phyloP scores from a whole-genome alignment of 2,329 filamentous ascomycete species.

The Phyllosticta paracitricarpa region DNA sequence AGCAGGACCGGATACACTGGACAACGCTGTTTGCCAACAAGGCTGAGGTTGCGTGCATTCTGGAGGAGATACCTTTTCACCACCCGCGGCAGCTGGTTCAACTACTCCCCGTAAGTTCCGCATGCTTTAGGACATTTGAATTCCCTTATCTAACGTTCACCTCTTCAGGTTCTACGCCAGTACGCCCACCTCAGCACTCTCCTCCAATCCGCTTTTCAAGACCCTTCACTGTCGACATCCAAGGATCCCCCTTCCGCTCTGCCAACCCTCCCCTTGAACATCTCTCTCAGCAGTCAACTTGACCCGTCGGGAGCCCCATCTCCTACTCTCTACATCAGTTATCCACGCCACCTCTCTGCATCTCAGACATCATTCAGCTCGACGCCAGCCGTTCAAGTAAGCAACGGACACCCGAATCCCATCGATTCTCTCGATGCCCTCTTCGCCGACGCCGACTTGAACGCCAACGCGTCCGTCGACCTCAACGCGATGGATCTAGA shows the following conservation, averaged over 20 bases:
- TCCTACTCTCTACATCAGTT: slow-evolving; percentile 9
- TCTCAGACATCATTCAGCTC: not conserved
- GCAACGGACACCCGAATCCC: not conserved
- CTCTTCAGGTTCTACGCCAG: slow-evolving; percentile 48
- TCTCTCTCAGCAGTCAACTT: slow-evolving; percentile 2
- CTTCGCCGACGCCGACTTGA: slow-evolving; percentile 8
- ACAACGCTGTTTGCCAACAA: slow-evolving; percentile 63
- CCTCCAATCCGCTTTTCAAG: slow-evolving; percentile 51
- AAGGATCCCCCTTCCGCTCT: slow-evolving; percentile 17
- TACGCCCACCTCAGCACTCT: slow-evolving; percentile 62
- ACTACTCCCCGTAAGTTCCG: slow-evolving; percentile 49
- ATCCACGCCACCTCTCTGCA: not conserved
- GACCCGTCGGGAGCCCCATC: slow-evolving; percentile 10
- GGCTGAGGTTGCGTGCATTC: slow-evolving; percentile 56
- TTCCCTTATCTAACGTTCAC: not conserved
- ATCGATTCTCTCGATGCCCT: slow-evolving; percentile 10
- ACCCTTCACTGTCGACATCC: slow-evolving; percentile 14
- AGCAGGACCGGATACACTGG: slow-evolving; percentile 27
- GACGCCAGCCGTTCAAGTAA: not conserved
- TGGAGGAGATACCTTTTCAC: slow-evolving; percentile 63
- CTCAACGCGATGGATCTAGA: not conserved
- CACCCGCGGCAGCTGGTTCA: slow-evolving; percentile 68
- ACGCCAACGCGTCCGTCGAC: not conserved
- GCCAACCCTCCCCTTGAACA: slow-evolving; percentile 14
- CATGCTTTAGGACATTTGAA: not conserved